Percentiles rank a stretch among this genome's conserved stretches.
phyloP scores from a whole-genome alignment of 1,284 basidiomycete species.

The Tetrapyrgos nigripes region DNA sequence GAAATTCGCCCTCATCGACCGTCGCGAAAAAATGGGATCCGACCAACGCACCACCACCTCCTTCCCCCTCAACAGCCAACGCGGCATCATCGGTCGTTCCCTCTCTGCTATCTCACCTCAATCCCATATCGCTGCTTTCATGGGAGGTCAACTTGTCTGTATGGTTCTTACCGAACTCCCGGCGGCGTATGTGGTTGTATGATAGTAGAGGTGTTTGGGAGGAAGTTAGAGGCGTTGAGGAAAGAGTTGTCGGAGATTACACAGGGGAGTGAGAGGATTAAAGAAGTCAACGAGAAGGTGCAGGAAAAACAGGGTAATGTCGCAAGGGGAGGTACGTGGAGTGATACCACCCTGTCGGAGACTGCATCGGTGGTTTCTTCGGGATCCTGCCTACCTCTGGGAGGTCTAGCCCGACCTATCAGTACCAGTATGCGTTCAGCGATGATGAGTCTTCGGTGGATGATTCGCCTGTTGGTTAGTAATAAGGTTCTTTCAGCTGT shows the following conservation, averaged over 20 bases:
- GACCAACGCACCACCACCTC: slow-evolving; percentile 87
- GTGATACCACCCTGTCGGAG: too few relatives aligned
- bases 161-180: slow-evolving; percentile 88
- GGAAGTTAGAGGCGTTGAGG: slow-evolving; percentile 86
- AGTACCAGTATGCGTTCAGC: background rate
- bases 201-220: slow-evolving; percentile 89
- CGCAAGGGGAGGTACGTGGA: too few relatives aligned
- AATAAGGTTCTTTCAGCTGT: too few relatives aligned
- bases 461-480: too few relatives aligned
- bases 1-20: slow-evolving; percentile 90
- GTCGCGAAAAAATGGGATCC: slow-evolving; percentile 85
- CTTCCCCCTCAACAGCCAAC: slow-evolving; percentile 86
- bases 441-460: too few relatives aligned
- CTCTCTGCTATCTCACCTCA: slow-evolving; percentile 65
- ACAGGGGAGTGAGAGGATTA: background rate
- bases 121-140: slow-evolving; percentile 79
- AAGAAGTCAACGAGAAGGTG: too few relatives aligned
- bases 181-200: slow-evolving; percentile 82
- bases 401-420: background rate
- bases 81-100: slow-evolving; percentile 77
- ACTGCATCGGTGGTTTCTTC: background rate
- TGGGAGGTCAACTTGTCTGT: slow-evolving; percentile 89
- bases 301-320: too few relatives aligned
- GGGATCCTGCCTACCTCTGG: background rate
- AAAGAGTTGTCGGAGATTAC: slow-evolving; percentile 81